Percentiles rank a stretch among this genome's conserved stretches.
These are phyloP conservation scores for Hansenula anomala DNA, from an alignment of 1,139 yeast species.

Conservation along the genomic window DNA sequence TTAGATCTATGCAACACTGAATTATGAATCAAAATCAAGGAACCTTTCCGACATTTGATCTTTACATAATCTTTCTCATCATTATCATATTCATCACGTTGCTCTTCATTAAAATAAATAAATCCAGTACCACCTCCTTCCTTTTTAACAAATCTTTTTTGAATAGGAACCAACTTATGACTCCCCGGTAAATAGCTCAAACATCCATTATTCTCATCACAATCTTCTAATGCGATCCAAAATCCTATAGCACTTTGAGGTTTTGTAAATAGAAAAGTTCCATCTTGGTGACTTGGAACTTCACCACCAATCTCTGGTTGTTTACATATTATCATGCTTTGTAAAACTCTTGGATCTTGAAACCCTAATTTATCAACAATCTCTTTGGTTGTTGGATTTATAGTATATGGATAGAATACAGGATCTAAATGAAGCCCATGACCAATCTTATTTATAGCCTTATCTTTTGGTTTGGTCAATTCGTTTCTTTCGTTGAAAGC, in stretches of 20 bases:
- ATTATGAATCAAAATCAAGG: slow-evolving; percentile 64
- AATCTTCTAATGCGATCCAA: slow-evolving; percentile 81
- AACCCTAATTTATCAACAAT: slow-evolving; percentile 52
- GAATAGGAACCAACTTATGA: slow-evolving; percentile 52
- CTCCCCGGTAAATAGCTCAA: slow-evolving; percentile 71
- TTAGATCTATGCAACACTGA: slow-evolving; percentile 71
- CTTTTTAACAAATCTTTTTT: slow-evolving; percentile 62
- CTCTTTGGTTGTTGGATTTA: slow-evolving; percentile 42
- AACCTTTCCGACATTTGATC: slow-evolving; percentile 68
- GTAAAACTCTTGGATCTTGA: slow-evolving; percentile 66
- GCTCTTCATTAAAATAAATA: slow-evolving; percentile 21
- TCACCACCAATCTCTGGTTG: slow-evolving; percentile 73
- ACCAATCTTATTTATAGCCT: slow-evolving; percentile 72
- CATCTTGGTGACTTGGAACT: slow-evolving; percentile 80
- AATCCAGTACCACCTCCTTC: slow-evolving; percentile 49
- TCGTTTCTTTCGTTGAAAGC: slow-evolving; percentile 47
- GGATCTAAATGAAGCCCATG: slow-evolving; percentile 64
- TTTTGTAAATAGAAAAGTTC: slow-evolving; percentile 63
- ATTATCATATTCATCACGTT: slow-evolving; percentile 23
- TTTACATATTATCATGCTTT: slow-evolving; percentile 76
- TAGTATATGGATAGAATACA: slow-evolving; percentile 44
- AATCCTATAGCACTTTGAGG: slow-evolving; percentile 75
- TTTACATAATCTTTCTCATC: slow-evolving; percentile 38
- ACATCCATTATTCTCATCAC: slow-evolving; percentile 66
- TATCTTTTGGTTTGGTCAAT: slow-evolving; percentile 46